Percentiles rank a stretch among this genome's conserved stretches.
phyloP scores from a whole-genome alignment of 176 grass and related monocot species.

The Aegilops longissima region DNA sequence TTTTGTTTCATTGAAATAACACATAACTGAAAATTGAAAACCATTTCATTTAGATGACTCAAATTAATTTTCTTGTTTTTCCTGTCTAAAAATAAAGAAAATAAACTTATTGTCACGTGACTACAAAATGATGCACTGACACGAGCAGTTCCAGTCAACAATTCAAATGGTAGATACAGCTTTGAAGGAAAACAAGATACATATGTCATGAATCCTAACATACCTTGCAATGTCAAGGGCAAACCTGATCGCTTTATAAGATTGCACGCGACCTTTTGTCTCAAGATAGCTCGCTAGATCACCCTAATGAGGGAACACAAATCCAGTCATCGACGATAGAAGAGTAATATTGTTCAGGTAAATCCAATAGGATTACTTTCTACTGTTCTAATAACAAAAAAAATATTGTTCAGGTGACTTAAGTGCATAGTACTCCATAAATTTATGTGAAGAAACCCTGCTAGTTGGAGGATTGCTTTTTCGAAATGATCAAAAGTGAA shows the following conservation, averaged over 20 bases:
- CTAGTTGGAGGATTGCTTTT: neutral
- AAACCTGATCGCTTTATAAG: constrained; percentile 78
- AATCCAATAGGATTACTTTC: neutral
- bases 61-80: neutral
- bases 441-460: constrained; percentile 2
- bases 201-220: constrained; percentile 19
- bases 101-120: neutral
- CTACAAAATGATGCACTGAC: neutral
- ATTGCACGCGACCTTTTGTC: constrained; percentile 60
- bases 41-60: neutral
- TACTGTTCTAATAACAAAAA: neutral
- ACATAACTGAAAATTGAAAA: constrained; percentile 15
- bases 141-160: constrained; percentile 10
- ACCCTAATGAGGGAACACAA: constrained; percentile 51
- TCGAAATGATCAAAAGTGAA: neutral
- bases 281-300: constrained; percentile 85
- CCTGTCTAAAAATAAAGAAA: neutral
- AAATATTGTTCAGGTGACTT: neutral
- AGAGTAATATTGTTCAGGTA: constrained; percentile 13
- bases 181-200: constrained; percentile 22
- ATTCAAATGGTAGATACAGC: constrained; percentile 1
- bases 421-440: constrained; percentile 1
- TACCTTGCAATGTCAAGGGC: constrained; percentile 94
- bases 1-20: constrained; percentile 6
- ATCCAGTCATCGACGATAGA: constrained; percentile 5